Conservation (phyloP, 495 filamentous ascomycete species). For the Rhypophila decipiens region DNA sequence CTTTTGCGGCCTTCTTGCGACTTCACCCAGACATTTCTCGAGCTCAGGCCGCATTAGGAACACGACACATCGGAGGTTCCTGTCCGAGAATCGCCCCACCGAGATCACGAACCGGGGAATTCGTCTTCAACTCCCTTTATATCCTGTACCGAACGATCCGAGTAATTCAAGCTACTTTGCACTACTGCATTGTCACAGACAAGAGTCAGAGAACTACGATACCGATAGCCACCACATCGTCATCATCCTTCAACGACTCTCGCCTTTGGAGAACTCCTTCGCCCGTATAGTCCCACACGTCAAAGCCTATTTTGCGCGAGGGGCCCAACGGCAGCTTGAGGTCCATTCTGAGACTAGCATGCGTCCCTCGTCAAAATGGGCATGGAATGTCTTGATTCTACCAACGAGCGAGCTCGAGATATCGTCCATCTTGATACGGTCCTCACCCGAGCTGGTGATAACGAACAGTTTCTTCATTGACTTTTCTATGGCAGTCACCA, state of each 20-base stretch:
- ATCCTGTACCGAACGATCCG: background rate
- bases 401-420: background rate
- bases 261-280: background rate
- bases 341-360: background rate
- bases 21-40: background rate
- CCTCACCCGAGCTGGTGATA: background rate
- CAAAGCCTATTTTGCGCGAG: background rate
- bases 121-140: background rate
- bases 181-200: background rate
- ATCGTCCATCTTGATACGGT: background rate
- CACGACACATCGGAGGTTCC: background rate
- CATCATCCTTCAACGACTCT: background rate
- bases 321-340: background rate
- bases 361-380: no score
- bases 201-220: background rate
- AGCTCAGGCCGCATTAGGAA: no score
- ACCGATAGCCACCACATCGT: background rate
- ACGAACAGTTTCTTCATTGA: background rate
- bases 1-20: background rate
- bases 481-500: background rate
- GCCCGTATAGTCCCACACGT: background rate
- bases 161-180: background rate
- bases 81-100: background rate
- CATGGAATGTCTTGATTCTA: background rate
- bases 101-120: background rate